Evolutionary conservation across 257 asterid genomes (phyloP).

Genomic region (Nicotiana tabacum): DNA sequence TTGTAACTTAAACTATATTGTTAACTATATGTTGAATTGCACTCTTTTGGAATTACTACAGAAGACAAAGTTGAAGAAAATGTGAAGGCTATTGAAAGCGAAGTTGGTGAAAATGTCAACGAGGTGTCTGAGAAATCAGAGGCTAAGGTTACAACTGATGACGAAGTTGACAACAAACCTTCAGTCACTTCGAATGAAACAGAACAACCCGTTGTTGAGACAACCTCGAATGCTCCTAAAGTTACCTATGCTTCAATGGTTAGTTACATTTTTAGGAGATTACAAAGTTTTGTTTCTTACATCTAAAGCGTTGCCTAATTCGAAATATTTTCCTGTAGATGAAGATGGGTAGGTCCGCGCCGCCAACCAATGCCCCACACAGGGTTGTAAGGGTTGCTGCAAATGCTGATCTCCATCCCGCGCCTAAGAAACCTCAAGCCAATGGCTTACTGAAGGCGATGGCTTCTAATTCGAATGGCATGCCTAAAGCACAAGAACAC

Average conservation of each 20-base stretch:
- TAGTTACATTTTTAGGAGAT: not conserved
- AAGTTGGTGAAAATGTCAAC: not conserved
- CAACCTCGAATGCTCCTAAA: not conserved
- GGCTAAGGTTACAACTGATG: not conserved
- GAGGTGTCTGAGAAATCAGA: not conserved
- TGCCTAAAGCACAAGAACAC: conserved; percentile 11
- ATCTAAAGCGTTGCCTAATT: not conserved
- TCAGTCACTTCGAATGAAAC: not conserved
- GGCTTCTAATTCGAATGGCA: conserved; percentile 5
- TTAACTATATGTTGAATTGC: not conserved
- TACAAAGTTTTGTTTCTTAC: not conserved
- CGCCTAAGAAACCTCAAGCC: not conserved
- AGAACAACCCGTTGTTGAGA: not conserved
- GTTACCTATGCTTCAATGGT: conserved; percentile 16
- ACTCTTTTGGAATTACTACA: not conserved
- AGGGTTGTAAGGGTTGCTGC: conserved; percentile 16
- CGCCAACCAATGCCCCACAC: conserved; percentile 16
- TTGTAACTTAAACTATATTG: not conserved
- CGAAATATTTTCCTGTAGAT: conserved; percentile 28
- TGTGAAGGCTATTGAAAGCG: not conserved
- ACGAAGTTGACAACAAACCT: not conserved
- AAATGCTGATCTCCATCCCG: not conserved
- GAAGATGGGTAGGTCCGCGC: conserved; percentile 17
- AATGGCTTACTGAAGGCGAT: not conserved
- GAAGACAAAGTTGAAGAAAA: not conserved